Percentiles rank a stretch among this genome's conserved stretches.
These are phyloP conservation scores for Byssothecium circinans DNA, from an alignment of 2,329 filamentous ascomycete species.

Conservation along the genomic window DNA sequence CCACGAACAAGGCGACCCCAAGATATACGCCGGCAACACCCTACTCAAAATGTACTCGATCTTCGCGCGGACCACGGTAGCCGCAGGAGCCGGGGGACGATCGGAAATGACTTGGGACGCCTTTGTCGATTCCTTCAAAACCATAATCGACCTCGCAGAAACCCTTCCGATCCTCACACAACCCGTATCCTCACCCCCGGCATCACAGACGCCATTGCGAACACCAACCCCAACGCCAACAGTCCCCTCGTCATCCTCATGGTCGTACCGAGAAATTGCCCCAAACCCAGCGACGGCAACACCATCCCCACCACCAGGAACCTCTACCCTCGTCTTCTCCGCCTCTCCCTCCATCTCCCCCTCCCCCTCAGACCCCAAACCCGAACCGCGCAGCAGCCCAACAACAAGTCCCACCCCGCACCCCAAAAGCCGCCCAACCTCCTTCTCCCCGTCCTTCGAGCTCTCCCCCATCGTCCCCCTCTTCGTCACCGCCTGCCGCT, in stretches of 20 bases:
- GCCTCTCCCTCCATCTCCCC: constrained; percentile 3
- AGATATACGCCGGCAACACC: constrained; percentile 28
- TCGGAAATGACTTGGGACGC: constrained; percentile 29
- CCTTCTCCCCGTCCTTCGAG: constrained; percentile 33
- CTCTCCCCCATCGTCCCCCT: constrained; percentile 30
- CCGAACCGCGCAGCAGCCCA: neutral
- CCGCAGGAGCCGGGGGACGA: constrained; percentile 15
- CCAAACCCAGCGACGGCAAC: constrained; percentile 17
- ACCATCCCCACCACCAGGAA: constrained; percentile 12
- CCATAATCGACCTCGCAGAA: constrained; percentile 30
- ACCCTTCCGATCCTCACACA: constrained; percentile 22
- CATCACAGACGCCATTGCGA: constrained; percentile 10
- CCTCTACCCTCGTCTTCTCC: constrained; percentile 13
- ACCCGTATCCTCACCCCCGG: constrained; percentile 7
- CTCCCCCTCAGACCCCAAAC: neutral
- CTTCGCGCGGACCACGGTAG: constrained; percentile 23
- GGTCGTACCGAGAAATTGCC: constrained; percentile 18
- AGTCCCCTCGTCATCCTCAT: constrained; percentile 6
- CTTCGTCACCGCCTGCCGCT: constrained; percentile 29
- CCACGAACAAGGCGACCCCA: constrained; percentile 22
- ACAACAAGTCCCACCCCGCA: neutral
- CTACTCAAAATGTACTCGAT: constrained; percentile 27
- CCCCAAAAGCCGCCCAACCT: constrained; percentile 14
- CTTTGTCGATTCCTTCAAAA: constrained; percentile 24
- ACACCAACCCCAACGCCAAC: constrained; percentile 13